Conservation (phyloP, 2,329 filamentous ascomycete species). For the Claviceps sorghi region DNA sequence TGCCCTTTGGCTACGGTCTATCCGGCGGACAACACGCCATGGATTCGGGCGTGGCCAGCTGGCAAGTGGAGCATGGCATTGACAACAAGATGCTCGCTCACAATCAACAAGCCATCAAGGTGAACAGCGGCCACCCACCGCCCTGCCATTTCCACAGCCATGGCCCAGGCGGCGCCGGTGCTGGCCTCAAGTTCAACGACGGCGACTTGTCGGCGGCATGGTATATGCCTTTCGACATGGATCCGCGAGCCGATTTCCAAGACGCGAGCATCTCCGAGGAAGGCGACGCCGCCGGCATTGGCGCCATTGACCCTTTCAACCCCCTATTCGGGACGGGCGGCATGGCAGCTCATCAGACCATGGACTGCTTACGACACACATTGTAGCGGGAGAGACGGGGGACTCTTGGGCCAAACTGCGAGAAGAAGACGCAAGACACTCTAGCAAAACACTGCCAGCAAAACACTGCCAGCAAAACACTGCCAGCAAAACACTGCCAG, state of each 20-base stretch:
- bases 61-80: neutral
- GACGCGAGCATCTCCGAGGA: slow-evolving; percentile 28
- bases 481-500: too few relatives aligned
- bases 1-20: slow-evolving; percentile 44
- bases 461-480: too few relatives aligned
- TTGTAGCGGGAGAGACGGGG: slow-evolving; percentile 9
- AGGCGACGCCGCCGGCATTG: slow-evolving; percentile 10
- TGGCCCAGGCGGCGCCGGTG: slow-evolving; percentile 9
- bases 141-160: slow-evolving; percentile 13
- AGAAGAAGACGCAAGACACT: neutral
- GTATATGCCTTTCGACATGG: slow-evolving; percentile 89
- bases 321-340: slow-evolving; percentile 29
- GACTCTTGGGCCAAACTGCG: too few relatives aligned
- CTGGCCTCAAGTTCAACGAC: slow-evolving; percentile 13
- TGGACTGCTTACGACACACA: slow-evolving; percentile 19
- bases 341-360: slow-evolving; percentile 22
- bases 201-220: slow-evolving; percentile 53
- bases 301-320: slow-evolving; percentile 30
- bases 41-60: slow-evolving; percentile 20
- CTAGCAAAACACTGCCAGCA: too few relatives aligned
- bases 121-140: slow-evolving; percentile 13
- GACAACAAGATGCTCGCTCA: slow-evolving; percentile 7
- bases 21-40: slow-evolving; percentile 16
- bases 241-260: slow-evolving; percentile 50
- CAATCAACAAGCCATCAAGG: slow-evolving; percentile 15